phyloP scores from a whole-genome alignment of 164 flowering plant genomes.

The Magnolia officinalis region DNA sequence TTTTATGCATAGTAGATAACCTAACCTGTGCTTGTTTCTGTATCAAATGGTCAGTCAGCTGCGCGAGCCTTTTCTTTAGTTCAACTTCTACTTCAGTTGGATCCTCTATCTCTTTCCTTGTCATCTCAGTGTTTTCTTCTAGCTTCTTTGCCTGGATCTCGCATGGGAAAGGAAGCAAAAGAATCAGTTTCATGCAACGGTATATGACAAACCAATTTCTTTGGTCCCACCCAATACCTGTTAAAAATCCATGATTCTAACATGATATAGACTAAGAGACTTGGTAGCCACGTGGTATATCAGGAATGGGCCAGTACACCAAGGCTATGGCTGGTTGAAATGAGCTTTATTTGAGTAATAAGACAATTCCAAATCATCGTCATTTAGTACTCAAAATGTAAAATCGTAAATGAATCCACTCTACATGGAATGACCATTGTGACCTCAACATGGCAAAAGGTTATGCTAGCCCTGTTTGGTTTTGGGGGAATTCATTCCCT shows the following conservation, averaged over 20 bases:
- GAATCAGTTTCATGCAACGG: neutral
- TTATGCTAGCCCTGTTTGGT: too few species aligned
- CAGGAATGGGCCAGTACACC: neutral
- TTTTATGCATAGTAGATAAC: neutral
- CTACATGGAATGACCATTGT: neutral
- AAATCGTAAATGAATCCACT: neutral
- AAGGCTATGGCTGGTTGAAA: neutral
- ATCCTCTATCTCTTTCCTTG: slow-evolving; percentile 62
- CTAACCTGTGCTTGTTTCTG: slow-evolving; percentile 94
- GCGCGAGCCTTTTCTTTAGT: slow-evolving; percentile 82
- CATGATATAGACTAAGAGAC: neutral
- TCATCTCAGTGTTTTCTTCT: slow-evolving; percentile 57
- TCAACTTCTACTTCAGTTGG: slow-evolving; percentile 90
- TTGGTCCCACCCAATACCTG: neutral
- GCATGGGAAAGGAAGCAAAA: slow-evolving; percentile 1
- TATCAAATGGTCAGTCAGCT: slow-evolving; percentile 88
- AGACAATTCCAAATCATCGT: neutral
- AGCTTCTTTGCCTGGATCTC: slow-evolving; percentile 59
- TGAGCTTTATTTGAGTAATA: neutral
- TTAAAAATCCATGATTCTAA: neutral
- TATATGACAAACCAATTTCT: neutral
- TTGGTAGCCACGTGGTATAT: neutral
- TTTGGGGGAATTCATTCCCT: too few species aligned
- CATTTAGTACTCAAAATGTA: neutral
- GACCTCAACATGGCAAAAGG: too few species aligned